Base-by-base conservation (phyloP, 441 rosid genomes). In the Croton setiger region DNA sequence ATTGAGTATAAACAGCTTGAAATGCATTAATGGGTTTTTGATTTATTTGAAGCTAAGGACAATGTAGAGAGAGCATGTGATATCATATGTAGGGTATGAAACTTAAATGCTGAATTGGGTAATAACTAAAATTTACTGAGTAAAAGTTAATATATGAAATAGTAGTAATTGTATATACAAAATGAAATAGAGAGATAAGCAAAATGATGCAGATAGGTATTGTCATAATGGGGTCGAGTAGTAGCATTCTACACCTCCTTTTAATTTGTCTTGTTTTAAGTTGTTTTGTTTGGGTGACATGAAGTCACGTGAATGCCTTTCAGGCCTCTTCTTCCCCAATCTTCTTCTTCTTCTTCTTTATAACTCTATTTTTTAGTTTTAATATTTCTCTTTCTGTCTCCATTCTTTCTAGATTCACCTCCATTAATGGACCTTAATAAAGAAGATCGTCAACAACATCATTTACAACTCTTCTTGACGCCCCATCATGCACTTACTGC, bases 221-320 rank as follows among this genome's bases (percentile, higher is more conserved):
- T 79, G 83, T 75, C 78, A 70, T 57, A 59, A 4, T 60, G 69
- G 35, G 75, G 55, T 49, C 66, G 83, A 78, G 76, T 76, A 59
- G 83, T 81, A 62, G 80, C 82, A 75, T 69, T 80, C 87, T 59
- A 61, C 75, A 73, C 84, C 75, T 70, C 84, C 79, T 75, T 74
- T 79, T 39, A 47, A 4, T 71, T 79, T 83, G 84, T 81, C 87
- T 78, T 76, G 56, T 75, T 70, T 63, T 45, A 44, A 39, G 56
- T 49, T 77, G 81, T 77, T 77, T 78, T 74, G 73, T 72, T 69
- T 75, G 83, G 83, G 80, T 53, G 75, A 79, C 78, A 73, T 64
- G 77, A 69, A 70, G 74, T 83, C 89, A 81, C 87, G 89, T 76
- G 89, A 85, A 80, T 72, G 77, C 56, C 75, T 78, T 75, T 60